Percentiles rank a stretch among this genome's conserved stretches.
Conservation (phyloP, 768 basidiomycete genomes). For the Xerocomellus dryophilus region DNA sequence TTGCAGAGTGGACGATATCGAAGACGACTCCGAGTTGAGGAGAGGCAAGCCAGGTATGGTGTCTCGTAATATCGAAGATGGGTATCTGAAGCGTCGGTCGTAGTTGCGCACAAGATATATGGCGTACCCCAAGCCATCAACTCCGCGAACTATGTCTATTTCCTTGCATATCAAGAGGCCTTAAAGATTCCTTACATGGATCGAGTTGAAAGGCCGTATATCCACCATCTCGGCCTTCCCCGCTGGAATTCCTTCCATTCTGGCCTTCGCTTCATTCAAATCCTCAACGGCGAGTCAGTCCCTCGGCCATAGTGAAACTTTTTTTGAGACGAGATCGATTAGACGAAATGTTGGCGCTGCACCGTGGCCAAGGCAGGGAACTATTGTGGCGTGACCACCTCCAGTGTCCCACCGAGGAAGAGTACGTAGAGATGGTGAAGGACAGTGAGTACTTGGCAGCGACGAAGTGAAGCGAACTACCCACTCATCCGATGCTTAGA, state of each 20-base stretch:
- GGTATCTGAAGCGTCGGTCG: neutral
- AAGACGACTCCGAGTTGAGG: constrained; percentile 84
- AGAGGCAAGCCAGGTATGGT: constrained; percentile 77
- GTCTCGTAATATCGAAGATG: neutral
- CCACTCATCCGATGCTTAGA: constrained; percentile 47
- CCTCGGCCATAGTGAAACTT: neutral
- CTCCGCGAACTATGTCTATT: constrained; percentile 95
- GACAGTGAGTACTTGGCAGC: constrained; percentile 59
- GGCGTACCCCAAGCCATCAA: constrained; percentile 97
- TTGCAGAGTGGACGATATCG: constrained; percentile 89
- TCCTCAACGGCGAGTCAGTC: constrained; percentile 63
- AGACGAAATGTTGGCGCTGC: constrained; percentile 76
- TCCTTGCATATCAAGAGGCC: constrained; percentile 85
- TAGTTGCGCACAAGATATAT: constrained; percentile 96
- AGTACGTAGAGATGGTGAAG: constrained; percentile 94
- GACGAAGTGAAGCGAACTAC: neutral
- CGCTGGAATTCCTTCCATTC: constrained; percentile 8
- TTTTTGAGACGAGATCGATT: neutral
- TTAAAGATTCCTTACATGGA: constrained; percentile 35
- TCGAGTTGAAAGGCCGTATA: constrained; percentile 19
- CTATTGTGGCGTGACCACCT: constrained; percentile 91
- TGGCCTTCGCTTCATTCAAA: constrained; percentile 53
- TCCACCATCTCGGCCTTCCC: constrained; percentile 36
- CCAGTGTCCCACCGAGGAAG: constrained; percentile 88
- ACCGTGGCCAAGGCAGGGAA: constrained; percentile 92